Evolutionary conservation across 768 basidiomycete species (phyloP), one percentile per base, ranked within the genome.

Genomic region (Collybia nuda): DNA sequence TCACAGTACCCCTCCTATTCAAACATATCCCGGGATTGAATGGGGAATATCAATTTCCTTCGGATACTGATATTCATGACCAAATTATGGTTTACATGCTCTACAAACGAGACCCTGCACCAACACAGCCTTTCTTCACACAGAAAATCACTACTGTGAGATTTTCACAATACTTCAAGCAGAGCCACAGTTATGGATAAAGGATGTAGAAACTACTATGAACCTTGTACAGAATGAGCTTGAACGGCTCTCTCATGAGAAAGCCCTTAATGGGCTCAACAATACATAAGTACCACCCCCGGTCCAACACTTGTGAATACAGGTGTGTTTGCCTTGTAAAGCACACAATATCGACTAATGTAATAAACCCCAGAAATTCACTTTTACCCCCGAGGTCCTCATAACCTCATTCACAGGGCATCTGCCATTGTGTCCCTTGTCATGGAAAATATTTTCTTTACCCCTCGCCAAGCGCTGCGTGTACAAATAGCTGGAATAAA

Each of bases 231-330:
- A 17, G 8, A 26, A 58, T 2, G 51, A 48, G 15, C 35, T 61
- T 23, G 29, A 14, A 14, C 35, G 41, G 1, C 37, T 61, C 22
- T 38, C 46, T 44, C 41, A 48, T n/a, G 47, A 55, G 36, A 58
- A 59, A 37, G 55, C 55, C 24, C 21, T 57, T 39, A 55, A 17
- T 61, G 60, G 60, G 43, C 38, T 22, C 53, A 52, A 37, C 60
- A 61, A 32, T 37, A 54, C 4, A 44, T 24, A 5, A 17, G 19
- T 7, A 12, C 18, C 14, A 23, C 9, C 5, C 19, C 26, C 9
- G 41, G 23, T 35, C 9, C 15, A 18, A 21, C 40, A 18, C 32
- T 42, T 18, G 48, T 52, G 11, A 59, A 57, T 47, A 62, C 60
- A 54, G 56, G 58, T 56, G 12, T 11, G 12, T 35, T 11, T 46